phyloP scores from a whole-genome alignment of 2,329 filamentous ascomycete genomes.

The Fusarium sp. region DNA sequence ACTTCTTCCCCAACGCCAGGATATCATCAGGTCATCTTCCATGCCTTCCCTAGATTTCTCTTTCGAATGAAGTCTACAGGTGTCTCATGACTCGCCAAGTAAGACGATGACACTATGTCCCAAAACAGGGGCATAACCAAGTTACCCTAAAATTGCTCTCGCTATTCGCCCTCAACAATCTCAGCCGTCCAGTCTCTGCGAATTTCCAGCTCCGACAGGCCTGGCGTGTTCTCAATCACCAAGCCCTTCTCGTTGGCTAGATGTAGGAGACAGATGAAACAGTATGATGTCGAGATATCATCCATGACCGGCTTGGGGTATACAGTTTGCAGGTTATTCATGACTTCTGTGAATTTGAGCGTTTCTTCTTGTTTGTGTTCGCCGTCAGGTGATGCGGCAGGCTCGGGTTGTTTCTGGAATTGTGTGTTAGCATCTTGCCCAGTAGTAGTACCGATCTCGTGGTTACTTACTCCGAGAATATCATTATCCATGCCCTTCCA shows the following conservation, averaged over 20 bases:
- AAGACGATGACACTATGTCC: not conserved
- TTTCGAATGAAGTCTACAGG: slow-evolving; percentile 14
- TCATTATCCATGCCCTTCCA: slow-evolving; percentile 76
- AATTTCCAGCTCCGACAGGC: slow-evolving; percentile 70
- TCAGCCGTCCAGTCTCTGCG: slow-evolving; percentile 72
- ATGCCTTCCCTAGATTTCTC: slow-evolving; percentile 20
- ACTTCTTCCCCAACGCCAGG: slow-evolving; percentile 38
- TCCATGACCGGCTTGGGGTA: slow-evolving; percentile 89
- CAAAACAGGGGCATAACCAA: slow-evolving; percentile 18
- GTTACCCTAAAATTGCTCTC: slow-evolving; percentile 1
- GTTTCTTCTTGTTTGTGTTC: slow-evolving; percentile 58
- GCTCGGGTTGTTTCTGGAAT: slow-evolving; percentile 40
- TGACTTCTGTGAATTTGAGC: slow-evolving; percentile 89
- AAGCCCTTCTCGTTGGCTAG: slow-evolving; percentile 94
- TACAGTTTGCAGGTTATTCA: slow-evolving; percentile 87
- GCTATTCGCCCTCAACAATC: slow-evolving; percentile 59
- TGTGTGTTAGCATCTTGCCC: slow-evolving; percentile 23
- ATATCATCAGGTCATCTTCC: slow-evolving; percentile 38
- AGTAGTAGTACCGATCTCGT: not conserved
- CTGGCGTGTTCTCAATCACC: slow-evolving; percentile 74
- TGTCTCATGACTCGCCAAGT: slow-evolving; percentile 12
- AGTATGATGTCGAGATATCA: slow-evolving; percentile 93
- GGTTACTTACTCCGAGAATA: slow-evolving; percentile 59
- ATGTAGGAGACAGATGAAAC: slow-evolving; percentile 94
- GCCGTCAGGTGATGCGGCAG: slow-evolving; percentile 46